phyloP scores from a whole-genome alignment of 345 rosid genomes.

The Gossypium arboreum region DNA sequence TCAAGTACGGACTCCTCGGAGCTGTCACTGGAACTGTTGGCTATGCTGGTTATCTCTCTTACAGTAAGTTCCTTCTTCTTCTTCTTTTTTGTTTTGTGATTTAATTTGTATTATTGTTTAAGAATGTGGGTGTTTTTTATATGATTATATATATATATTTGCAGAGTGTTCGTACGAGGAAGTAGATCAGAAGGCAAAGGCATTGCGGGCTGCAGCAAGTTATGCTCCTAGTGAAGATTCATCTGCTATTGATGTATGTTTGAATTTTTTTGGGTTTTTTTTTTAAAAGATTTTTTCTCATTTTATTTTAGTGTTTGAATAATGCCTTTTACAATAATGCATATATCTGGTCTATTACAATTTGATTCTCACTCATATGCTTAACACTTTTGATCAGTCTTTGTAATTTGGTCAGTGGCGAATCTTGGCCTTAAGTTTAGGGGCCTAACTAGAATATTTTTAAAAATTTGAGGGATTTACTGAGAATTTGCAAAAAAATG shows the following conservation, averaged over 20 bases:
- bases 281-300: not conserved
- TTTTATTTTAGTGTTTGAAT: not conserved
- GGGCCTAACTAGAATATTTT: too few relatives aligned
- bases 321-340: not conserved
- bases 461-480: too few relatives aligned
- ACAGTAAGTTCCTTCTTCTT: slow-evolving; percentile 38
- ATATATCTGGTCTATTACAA: not conserved
- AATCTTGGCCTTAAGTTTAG: too few relatives aligned
- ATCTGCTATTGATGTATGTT: slow-evolving; percentile 53
- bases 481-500: too few relatives aligned
- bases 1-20: slow-evolving; percentile 50
- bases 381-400: too few relatives aligned
- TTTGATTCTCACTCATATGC: not conserved
- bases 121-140: not conserved
- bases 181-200: slow-evolving; percentile 65
- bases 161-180: slow-evolving; percentile 69
- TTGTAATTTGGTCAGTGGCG: too few relatives aligned
- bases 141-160: slow-evolving; percentile 10
- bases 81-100: not conserved
- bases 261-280: not conserved
- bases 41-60: slow-evolving; percentile 52
- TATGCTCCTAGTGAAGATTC: slow-evolving; percentile 33
- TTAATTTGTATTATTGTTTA: not conserved
- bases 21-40: slow-evolving; percentile 60
- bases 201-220: slow-evolving; percentile 51